These are phyloP conservation scores for Myriosclerotinia duriaeana DNA, from an alignment of 2,329 filamentous ascomycete species.

Conservation along the genomic window DNA sequence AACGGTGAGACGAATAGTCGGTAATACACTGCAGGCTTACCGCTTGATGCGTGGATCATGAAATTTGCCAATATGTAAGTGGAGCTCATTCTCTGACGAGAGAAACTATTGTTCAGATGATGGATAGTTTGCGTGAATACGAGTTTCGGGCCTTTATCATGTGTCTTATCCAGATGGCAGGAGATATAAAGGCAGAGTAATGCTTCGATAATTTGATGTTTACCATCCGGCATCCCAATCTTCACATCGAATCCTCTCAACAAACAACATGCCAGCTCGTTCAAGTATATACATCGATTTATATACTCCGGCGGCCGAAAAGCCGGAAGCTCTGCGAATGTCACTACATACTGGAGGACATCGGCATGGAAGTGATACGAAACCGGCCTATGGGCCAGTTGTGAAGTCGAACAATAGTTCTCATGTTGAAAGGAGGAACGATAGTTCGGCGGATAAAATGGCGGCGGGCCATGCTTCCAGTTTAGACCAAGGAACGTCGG, in stretches of 20 bases:
- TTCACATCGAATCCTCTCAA: background rate
- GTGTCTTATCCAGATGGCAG: background rate
- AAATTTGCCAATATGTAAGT: constrained; percentile 10
- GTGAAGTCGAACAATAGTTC: background rate
- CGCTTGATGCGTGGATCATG: constrained; percentile 5
- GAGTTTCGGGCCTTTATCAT: background rate
- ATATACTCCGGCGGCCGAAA: constrained; percentile 21
- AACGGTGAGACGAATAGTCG: constrained; percentile 7
- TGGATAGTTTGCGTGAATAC: background rate
- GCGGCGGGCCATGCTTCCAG: background rate
- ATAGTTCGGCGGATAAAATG: background rate
- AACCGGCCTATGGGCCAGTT: background rate
- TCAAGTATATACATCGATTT: constrained; percentile 22
- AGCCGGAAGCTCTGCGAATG: constrained; percentile 19
- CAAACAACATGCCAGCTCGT: constrained; percentile 16
- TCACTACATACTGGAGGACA: constrained; percentile 18
- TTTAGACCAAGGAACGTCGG: background rate
- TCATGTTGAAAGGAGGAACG: background rate
- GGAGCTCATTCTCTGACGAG: constrained; percentile 15
- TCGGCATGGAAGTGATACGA: background rate
- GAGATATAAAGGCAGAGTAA: constrained; percentile 4
- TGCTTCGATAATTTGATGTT: background rate
- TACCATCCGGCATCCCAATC: background rate
- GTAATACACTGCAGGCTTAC: constrained; percentile 21
- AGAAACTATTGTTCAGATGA: background rate